Base-by-base conservation (phyloP, 2,329 filamentous ascomycete genomes). In the Talaromyces amestolkiae region DNA sequence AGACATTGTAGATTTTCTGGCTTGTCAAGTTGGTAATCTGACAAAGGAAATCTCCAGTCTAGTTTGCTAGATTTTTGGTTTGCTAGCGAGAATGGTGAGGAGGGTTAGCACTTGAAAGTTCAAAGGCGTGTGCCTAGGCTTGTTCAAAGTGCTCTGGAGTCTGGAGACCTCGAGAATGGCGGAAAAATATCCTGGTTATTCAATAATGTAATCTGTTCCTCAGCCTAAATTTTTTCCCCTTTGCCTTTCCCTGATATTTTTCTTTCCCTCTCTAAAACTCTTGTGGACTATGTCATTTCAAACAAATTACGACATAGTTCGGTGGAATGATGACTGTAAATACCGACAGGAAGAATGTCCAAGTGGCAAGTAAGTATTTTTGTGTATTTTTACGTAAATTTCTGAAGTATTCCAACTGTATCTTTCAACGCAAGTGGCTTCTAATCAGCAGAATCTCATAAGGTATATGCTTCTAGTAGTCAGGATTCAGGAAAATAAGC, bases 11-110 rank as follows among this genome's bases (percentile, higher is more conserved):
- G 27, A 54, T 11, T 54, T 31, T 53, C 31, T 35, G 51, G 17
- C 51, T 54, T 19, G 51, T 54, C 17, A 54, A 54, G 15, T 35
- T 54, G 51, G 27, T 35, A 33, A 54, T 54, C 51, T 53, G 51
- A 33, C 13, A 33, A 27, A 27, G 45, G 45, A 33, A 54, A 15
- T 35, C 27, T 33, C 13, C 24, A 35, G 51, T 54, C 51, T 19
- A 7, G 24, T 27, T 51, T 51, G 47, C 13, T 51, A 15, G 51
- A 54, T 17, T 51, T 11, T 27, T 51, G 47, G 13, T 17, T 10
- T 54, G 51, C 51, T 33, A 15, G 27, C 17, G 51, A 54, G 27
- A 24, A 33, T 6, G 49, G 24, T 10, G 27, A 35, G 24, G 17
- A 54, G 27, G 51, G 27, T 35, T 9, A 33, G 51, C 27, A 54